These are phyloP conservation scores for Penicillium ucsense DNA, from an alignment of 495 filamentous ascomycete genomes.

Conservation along the genomic window DNA sequence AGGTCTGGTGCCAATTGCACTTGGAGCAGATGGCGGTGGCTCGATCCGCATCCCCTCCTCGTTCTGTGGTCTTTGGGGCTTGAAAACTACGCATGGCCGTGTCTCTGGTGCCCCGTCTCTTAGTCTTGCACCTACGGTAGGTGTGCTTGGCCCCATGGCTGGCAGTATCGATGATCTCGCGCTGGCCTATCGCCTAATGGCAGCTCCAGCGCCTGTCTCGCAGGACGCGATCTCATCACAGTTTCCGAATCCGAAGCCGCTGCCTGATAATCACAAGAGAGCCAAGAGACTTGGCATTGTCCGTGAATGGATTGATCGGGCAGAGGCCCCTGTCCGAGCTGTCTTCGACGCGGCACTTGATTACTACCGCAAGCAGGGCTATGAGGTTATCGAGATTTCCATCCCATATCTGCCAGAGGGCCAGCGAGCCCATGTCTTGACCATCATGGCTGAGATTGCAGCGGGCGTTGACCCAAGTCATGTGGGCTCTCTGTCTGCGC, in stretches of 20 bases:
- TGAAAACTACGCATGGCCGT: slow-evolving; percentile 78
- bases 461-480: slow-evolving; percentile 29
- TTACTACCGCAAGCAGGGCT: slow-evolving; percentile 51
- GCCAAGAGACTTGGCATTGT: slow-evolving; percentile 59
- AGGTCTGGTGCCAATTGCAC: slow-evolving; percentile 70
- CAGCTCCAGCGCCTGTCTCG: slow-evolving; percentile 52
- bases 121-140: slow-evolving; percentile 51
- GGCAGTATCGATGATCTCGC: slow-evolving; percentile 72
- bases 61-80: slow-evolving; percentile 80
- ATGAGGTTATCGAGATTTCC: slow-evolving; percentile 60
- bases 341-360: slow-evolving; percentile 50
- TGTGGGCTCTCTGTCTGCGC: slow-evolving; percentile 46
- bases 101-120: slow-evolving; percentile 52
- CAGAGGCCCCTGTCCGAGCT: slow-evolving; percentile 52
- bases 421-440: slow-evolving; percentile 69
- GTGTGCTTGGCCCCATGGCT: slow-evolving; percentile 68
- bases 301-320: slow-evolving; percentile 62
- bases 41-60: slow-evolving; percentile 72
- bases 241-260: slow-evolving; percentile 39
- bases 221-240: slow-evolving; percentile 36
- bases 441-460: slow-evolving; percentile 63
- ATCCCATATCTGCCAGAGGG: slow-evolving; percentile 68
- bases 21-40: slow-evolving; percentile 83
- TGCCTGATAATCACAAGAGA: slow-evolving; percentile 14
- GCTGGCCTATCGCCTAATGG: slow-evolving; percentile 68